Base-by-base conservation (phyloP, 768 basidiomycete species). In the Kondoa subrosea region DNA sequence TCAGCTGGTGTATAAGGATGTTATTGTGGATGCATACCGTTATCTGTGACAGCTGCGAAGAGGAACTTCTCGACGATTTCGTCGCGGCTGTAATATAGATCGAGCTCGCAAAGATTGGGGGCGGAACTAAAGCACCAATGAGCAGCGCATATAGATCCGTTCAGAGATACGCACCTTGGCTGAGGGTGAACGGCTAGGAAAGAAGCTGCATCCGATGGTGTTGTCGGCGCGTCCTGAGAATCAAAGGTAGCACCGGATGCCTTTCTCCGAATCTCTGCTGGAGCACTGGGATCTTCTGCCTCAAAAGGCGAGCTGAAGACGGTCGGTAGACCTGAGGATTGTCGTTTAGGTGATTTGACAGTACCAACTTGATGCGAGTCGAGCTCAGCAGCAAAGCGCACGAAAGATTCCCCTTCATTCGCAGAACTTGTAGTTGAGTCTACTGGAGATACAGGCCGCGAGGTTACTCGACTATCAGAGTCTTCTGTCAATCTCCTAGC, bases 41-140 rank as follows among this genome's bases (percentile, higher is more conserved):
- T 71, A 4, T 72, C 72, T 0, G 73, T 68, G 0, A 75, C 73
- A 15, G 70, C 65, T 1, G 74, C 72, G 31, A 70, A 74, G 21
- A 75, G 69, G 59, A 75, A 72, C 66, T 75, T 75, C 70, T 75
- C 74, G 30, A 74, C 67, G 61, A 74, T 31, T 59, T 72, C 74
- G 0, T 75, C 74, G 1, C 66, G 34, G 2, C 34, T 59, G 59
- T 73, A 70, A 68, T 73, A 73, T 1, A 73, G 64, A 56, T 75
- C 74, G 50, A 67, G 4, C 17, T 69, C 65, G 31, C 65, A 40
- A 61, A 61, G 30, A 16, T 66, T 66, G 15, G 29, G 21, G n/a
- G n/a, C n/a, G n/a, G n/a, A n/a, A n/a, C n/a, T n/a, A n/a, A n/a
- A n/a, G n/a, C n/a, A n/a, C n/a, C n/a, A n/a, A n/a, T n/a, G n/a